Base-by-base conservation (phyloP, 2,329 filamentous ascomycete species). In the Fusarium pilosicola region DNA sequence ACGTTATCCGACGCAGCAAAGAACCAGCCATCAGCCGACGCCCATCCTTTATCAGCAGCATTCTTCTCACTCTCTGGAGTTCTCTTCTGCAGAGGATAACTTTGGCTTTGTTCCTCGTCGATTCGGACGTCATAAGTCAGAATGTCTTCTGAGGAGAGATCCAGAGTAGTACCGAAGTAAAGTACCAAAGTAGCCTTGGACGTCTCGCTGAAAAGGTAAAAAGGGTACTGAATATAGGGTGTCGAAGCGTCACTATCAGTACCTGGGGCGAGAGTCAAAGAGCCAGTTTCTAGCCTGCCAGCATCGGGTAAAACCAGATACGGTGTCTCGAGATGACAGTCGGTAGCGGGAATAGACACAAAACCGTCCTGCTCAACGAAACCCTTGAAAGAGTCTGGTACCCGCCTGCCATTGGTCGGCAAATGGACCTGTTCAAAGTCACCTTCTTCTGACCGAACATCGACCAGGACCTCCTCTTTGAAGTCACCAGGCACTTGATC, bases 351-450 rank as follows among this genome's bases (percentile, higher is more conserved):
- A 9, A 77, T 77, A 1, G 73, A 76, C 20, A 90, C 81, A 56
- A 85, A 84, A 26, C 83, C 81, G 69, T 90, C 88, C 0, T 86
- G 86, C 79, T 93, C 91, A 42, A 92, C 86, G 70, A 91, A 92
- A 9, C 90, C 90, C 26, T 17, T n/a, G 80, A 91, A 92, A 36
- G 81, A 83, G 2, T 80, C 75, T 0, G 89, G 86, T 1, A 87
- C 79, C 3, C 78, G 78, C 18, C 85, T 85, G n/a, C 86, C 83
- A 62, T 85, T 83, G 45, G 91, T 83, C 0, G 90, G 89, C 0
- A 92, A 82, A 65, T 89, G 85, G 5, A 92, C 81, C 6, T 85
- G 76, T 66, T 85, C 85, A 65, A 84, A 79, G 60, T 82, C 80
- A 0, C 77, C 79, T 18, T 77, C 77, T 73, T 81, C 79, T 57